Evolutionary conservation across 495 filamentous ascomycete species (phyloP).

Genomic region (Beverwykella pulmonaria): DNA sequence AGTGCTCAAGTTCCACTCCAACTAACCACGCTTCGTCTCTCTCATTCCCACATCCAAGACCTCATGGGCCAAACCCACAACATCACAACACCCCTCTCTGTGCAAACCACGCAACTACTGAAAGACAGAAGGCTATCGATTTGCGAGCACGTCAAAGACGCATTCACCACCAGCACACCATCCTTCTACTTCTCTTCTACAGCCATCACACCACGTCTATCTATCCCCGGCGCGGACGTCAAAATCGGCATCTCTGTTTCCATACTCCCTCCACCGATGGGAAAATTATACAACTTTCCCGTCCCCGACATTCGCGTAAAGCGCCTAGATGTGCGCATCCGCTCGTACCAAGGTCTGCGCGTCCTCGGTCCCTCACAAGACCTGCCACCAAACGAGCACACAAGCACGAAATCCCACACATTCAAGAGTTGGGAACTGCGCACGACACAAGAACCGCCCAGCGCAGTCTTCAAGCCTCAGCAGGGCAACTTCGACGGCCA

Average conservation of each 20-base stretch:
- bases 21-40: slow-evolving; percentile 6
- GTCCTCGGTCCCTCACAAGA: not conserved
- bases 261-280: slow-evolving; percentile 8
- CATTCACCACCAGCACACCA: slow-evolving; percentile 6
- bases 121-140: not conserved
- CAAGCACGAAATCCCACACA: not conserved
- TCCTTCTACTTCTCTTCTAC: slow-evolving; percentile 9
- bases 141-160: slow-evolving; percentile 7
- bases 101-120: slow-evolving; percentile 5
- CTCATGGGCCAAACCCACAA: not conserved
- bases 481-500: slow-evolving; percentile 4
- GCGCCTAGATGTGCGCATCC: not conserved
- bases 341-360: slow-evolving; percentile 16
- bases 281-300: slow-evolving; percentile 19
- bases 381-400: not conserved
- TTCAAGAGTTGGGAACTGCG: slow-evolving; percentile 12
- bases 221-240: slow-evolving; percentile 12
- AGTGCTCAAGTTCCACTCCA: not conserved
- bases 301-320: slow-evolving; percentile 2
- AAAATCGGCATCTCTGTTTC: slow-evolving; percentile 4
- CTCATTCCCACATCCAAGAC: not conserved
- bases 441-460: not conserved
- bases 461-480: slow-evolving; percentile 1
- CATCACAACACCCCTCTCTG: not conserved
- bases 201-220: slow-evolving; percentile 5